Base-by-base conservation (phyloP, 331 rosid genomes). In the Malus hybrid region DNA sequence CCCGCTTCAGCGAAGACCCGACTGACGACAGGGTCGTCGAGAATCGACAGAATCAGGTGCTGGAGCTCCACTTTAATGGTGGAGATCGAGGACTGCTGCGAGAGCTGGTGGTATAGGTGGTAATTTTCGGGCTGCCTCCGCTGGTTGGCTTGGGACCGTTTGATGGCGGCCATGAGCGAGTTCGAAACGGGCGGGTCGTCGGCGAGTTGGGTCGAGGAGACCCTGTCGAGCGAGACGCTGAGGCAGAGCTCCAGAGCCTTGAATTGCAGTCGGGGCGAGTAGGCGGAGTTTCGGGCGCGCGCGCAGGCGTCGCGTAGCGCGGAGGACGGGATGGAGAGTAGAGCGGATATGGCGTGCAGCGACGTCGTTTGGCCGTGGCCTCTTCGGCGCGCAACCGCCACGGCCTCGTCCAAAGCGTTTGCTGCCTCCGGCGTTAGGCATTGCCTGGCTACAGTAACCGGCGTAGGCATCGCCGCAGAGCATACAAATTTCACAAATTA, bases 111-210 rank as follows among this genome's bases (percentile, higher is more conserved):
- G 79, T 85, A 86, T 36, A 89, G 82, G 36, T 89, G 96, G 62
- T 89, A 89, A 27, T 87, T 90, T 59, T 95, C 98, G 1, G 99
- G 99, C 72, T 92, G 97, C 0, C 98, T 84, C 1, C 99, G 75
- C 67, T 95, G 99, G 89, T 90, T 95, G 5, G 99, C 98, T 68
- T 95, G 99, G 3, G 99, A 95, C 10, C 99, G 93, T 63, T 95
- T 95, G 20, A 95, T 85, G 65, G 99, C 99, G 1, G 99, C 99
- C 99, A 90, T 92, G 85, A 95, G 93, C 0, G 99, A 95, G 84
- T 95, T 95, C 3, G 99, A 95, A 0, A 95, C 89, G 1, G 99
- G 99, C 2, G 99, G 99, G 76, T 92, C 97, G 19, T 84, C 74
- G 29, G 79, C 20, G 31, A 71, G 70, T 73, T 81, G 90, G 84